phyloP scores from a whole-genome alignment of 768 basidiomycete species.

The Flagelloscypha sp. region DNA sequence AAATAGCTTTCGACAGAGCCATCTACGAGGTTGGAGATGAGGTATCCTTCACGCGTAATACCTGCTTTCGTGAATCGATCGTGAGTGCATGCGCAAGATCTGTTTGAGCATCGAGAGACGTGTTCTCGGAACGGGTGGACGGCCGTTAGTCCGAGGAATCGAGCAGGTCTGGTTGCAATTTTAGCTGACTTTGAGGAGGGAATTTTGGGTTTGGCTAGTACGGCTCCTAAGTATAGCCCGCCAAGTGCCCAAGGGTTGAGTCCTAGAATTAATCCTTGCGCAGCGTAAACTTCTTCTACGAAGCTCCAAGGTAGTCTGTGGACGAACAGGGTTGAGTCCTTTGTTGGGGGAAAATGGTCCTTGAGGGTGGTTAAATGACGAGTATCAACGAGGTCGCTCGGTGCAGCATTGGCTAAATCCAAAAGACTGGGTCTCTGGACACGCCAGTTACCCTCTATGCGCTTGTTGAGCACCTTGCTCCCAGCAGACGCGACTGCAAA shows the following conservation, averaged over 20 bases:
- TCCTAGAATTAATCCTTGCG: constrained; percentile 9
- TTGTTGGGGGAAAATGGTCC: no score
- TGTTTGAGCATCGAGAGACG: background rate
- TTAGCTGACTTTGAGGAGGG: no score
- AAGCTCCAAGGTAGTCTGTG: constrained; percentile 5
- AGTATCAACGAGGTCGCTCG: no score
- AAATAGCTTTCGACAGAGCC: background rate
- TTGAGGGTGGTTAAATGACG: no score
- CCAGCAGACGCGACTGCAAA: constrained; percentile 3
- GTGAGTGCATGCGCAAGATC: background rate
- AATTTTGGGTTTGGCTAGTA: constrained; percentile 1
- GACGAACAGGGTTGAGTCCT: no score
- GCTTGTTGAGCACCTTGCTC: constrained; percentile 3
- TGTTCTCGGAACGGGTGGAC: background rate
- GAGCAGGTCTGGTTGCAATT: background rate
- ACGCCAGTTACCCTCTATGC: no score
- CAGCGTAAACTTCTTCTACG: constrained; percentile 7
- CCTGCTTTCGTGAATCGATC: background rate
- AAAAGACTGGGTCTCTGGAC: background rate
- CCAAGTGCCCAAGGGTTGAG: constrained; percentile 8
- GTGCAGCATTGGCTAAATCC: background rate
- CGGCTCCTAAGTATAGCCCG: constrained; percentile 7
- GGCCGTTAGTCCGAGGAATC: constrained; percentile 3
- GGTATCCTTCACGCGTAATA: background rate
- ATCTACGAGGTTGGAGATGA: background rate